Evolutionary conservation across 2,329 filamentous ascomycete species (phyloP).

Genomic region (Xylaria arbuscula): DNA sequence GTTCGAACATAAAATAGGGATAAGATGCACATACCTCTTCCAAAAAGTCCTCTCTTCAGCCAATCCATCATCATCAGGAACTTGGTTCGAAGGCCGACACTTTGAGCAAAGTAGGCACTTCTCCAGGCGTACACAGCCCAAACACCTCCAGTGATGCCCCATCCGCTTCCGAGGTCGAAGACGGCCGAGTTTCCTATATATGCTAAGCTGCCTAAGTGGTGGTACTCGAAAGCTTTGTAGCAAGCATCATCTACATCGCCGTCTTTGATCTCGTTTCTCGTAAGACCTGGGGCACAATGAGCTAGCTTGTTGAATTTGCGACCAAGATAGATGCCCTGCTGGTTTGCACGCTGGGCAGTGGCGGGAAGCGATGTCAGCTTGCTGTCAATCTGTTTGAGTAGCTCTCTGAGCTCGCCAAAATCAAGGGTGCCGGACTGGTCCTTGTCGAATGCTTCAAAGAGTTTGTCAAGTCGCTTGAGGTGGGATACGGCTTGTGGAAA

Average conservation of each 20-base stretch:
- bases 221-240: slow-evolving; percentile 95
- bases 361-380: slow-evolving; percentile 95
- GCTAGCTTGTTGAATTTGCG: slow-evolving; percentile 95
- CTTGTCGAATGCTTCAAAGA: slow-evolving; percentile 92
- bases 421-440: slow-evolving; percentile 94
- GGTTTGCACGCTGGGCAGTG: slow-evolving; percentile 94
- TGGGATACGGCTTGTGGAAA: slow-evolving; percentile 93
- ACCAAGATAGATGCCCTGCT: slow-evolving; percentile 93
- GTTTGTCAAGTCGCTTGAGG: slow-evolving; percentile 86
- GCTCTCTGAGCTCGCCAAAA: slow-evolving; percentile 88
- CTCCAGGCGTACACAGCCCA: slow-evolving; percentile 97
- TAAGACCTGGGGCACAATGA: slow-evolving; percentile 77
- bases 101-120: slow-evolving; percentile 96
- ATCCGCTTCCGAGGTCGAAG: slow-evolving; percentile 85
- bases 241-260: slow-evolving; percentile 92
- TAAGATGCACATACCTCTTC: slow-evolving; percentile 76
- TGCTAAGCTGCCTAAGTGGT: slow-evolving; percentile 88
- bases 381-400: slow-evolving; percentile 90
- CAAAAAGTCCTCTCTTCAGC: slow-evolving; percentile 96
- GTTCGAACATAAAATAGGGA: neutral
- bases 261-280: slow-evolving; percentile 82
- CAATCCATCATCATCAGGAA: slow-evolving; percentile 96
- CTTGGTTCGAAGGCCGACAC: slow-evolving; percentile 90
- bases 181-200: slow-evolving; percentile 97
- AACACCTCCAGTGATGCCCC: slow-evolving; percentile 83